phyloP scores from a whole-genome alignment of 176 grass and related monocot species.

The Oryza glumipatula region DNA sequence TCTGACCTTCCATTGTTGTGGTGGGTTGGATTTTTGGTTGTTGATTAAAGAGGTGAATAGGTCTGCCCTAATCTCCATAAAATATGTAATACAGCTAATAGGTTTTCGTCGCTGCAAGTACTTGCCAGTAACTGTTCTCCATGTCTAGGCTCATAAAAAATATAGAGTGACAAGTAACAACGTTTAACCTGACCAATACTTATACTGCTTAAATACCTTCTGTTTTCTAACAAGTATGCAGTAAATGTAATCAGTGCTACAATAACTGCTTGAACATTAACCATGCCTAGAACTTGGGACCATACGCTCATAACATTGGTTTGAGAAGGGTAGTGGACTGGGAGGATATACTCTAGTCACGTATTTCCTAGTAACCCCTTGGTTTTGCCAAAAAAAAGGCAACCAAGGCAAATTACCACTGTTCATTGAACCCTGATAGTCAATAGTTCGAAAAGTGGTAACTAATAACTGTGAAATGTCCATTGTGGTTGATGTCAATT shows the following conservation, averaged over 20 bases:
- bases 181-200: not conserved
- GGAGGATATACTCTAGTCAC: not conserved
- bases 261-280: too few relatives aligned
- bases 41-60: not conserved
- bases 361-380: not conserved
- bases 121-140: not conserved
- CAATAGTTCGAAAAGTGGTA: too few relatives aligned
- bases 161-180: not conserved
- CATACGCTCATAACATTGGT: not conserved
- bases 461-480: too few relatives aligned
- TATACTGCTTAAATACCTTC: not conserved
- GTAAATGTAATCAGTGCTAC: not conserved
- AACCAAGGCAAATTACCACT: not conserved
- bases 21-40: not conserved
- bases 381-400: not conserved
- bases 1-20: constrained; percentile 9
- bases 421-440: too few relatives aligned
- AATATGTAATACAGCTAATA: not conserved
- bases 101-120: not conserved
- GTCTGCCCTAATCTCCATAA: not conserved
- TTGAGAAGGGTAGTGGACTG: not conserved
- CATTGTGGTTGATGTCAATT: constrained; percentile 11
- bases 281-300: not conserved
- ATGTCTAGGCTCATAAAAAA: not conserved
- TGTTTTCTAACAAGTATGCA: not conserved